Percentiles rank a stretch among this genome's conserved stretches.
Conservation (phyloP, 495 filamentous ascomycete species). For the Aspergillus indologenus region DNA sequence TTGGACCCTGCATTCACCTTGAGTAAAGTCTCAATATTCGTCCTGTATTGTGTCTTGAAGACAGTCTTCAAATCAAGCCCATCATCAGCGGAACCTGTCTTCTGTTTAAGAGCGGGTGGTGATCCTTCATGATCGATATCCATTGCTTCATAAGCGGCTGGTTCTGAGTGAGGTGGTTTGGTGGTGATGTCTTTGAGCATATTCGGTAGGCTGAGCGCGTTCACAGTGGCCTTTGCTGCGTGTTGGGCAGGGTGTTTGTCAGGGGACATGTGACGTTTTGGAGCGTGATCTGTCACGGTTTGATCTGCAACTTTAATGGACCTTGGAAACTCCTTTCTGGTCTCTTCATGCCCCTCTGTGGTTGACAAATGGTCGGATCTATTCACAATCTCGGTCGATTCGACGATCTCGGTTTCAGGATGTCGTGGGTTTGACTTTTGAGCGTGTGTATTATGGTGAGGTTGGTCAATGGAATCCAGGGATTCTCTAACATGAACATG, state of each 20-base stretch:
- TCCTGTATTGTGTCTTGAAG: conserved; percentile 16
- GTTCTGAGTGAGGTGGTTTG: not conserved
- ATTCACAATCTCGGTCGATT: not conserved
- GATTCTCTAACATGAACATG: conserved; percentile 22
- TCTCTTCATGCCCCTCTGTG: not conserved
- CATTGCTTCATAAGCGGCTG: conserved; percentile 7
- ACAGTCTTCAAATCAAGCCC: conserved; percentile 9
- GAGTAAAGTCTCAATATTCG: conserved; percentile 23
- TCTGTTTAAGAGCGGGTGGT: not conserved
- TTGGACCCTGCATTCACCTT: conserved; percentile 12
- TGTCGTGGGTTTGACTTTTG: not conserved
- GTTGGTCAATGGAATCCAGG: conserved; percentile 10
- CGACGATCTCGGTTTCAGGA: not conserved
- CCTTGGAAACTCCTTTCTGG: not conserved
- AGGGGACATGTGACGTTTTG: not conserved
- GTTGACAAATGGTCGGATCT: not conserved
- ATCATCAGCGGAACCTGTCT: not conserved
- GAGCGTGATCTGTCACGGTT: not conserved
- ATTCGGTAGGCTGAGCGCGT: not conserved
- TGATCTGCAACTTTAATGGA: not conserved
- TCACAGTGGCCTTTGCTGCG: not conserved
- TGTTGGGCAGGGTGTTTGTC: not conserved
- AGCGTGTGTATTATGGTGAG: not conserved
- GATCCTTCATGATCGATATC: conserved; percentile 3
- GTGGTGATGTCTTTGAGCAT: too few relatives aligned